Base-by-base conservation (phyloP, 768 basidiomycete genomes). In the Zangia roseola region DNA sequence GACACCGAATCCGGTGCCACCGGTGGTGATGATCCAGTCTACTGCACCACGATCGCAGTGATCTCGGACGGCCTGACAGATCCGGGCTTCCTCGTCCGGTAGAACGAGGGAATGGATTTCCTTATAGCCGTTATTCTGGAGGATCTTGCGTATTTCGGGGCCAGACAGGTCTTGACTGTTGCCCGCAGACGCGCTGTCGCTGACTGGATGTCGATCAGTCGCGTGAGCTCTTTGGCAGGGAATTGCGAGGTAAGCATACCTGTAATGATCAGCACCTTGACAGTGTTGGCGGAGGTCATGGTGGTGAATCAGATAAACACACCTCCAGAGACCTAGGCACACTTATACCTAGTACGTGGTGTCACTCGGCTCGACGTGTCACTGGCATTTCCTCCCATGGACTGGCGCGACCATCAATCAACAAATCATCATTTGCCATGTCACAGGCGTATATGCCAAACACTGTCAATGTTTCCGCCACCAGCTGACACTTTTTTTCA, bases 1-100 rank as follows among this genome's bases (percentile, higher is more conserved):
- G 25, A 79, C 72, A 1, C 91, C 88, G 59, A 93, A 92, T 7
- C 92, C 92, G 1, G 92, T 95, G 5, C 92, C 92, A 16, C 92
- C 92, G 0, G 88, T 88, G 6, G 89, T 88, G 54, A 95, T 72
- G 49, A 93, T 77, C 78, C 83, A 84, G 62, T 91, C 84, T 13
- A 86, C 67, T n/a, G 71, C 59, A 3, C 70, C 72, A 5, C 71
- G 63, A 3, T 66, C 60, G 33, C 68, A 72, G 74, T 81, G 83
- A 6, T 61, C 64, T 37, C 66, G 69, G 6, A 91, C 73, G 10
- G 67, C 60, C 7, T 62, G 57, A 21, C 71, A 74, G 43, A 93
- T 88, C 36, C 62, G 62, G 0, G 58, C 53, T 40, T 76, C 64
- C 40, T 89, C 83, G 59, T 94, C 91, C 30, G 88, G 76, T 0